These are phyloP conservation scores for Verticillium alfalfae DNA, from an alignment of 2,329 filamentous ascomycete genomes.

Conservation along the genomic window DNA sequence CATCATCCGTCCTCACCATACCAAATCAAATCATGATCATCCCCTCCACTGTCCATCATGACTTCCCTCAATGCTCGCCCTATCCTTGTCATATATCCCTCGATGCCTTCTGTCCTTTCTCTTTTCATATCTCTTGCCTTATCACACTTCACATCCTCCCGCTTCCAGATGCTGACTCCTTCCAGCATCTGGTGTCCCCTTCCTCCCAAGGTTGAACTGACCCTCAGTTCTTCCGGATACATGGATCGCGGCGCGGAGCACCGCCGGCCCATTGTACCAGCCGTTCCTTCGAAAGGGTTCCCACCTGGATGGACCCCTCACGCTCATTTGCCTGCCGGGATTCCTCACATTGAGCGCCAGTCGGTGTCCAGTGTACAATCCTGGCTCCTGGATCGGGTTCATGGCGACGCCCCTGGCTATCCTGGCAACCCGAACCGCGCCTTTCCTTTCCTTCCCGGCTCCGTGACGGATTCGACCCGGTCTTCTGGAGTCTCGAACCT, in stretches of 20 bases:
- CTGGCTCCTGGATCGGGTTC: neutral
- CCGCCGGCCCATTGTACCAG: neutral
- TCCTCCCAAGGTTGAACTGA: neutral
- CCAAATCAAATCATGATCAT: neutral
- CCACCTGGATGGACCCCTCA: neutral
- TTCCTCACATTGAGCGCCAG: neutral
- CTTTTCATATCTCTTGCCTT: neutral
- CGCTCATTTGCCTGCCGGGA: neutral
- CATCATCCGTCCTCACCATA: neutral
- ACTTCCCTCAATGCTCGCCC: neutral
- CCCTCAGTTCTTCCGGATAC: neutral
- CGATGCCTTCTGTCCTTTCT: neutral
- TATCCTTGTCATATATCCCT: neutral
- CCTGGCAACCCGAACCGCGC: neutral
- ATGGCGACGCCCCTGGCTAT: neutral
- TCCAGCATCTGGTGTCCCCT: neutral
- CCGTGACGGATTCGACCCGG: neutral
- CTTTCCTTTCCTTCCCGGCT: neutral
- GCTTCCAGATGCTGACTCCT: neutral
- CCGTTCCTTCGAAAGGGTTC: neutral
- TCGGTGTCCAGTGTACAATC: neutral
- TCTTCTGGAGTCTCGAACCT: neutral
- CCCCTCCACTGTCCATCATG: neutral
- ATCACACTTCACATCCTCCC: neutral
- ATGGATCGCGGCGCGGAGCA: neutral